Base-by-base conservation (phyloP, 2,329 filamentous ascomycete species). In the Macrophomina phaseolina region DNA sequence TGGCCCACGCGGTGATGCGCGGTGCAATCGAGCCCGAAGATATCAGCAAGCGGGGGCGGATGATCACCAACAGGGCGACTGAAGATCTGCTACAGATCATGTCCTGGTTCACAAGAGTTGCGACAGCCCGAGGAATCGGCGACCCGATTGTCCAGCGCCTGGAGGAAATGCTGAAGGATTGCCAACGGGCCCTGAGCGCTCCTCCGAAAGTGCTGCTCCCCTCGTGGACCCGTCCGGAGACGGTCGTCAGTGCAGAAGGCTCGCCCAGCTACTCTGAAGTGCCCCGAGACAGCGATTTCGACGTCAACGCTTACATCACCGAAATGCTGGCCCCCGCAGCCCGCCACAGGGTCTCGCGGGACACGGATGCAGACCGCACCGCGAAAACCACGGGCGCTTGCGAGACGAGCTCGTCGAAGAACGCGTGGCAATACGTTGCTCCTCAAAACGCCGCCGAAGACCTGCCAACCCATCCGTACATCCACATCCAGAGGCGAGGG, bases 1-100 rank as follows among this genome's bases (percentile, higher is more conserved):
- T 66, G 23, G 48, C 48, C 32, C 64, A 51, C 8, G 53, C 49
- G 28, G 14, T 52, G n/a, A 52, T 34, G 48, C 48, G 48, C 48
- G 48, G 48, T 12, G 11, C 48, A 51, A 51, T 51, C 28, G 30
- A 4, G 12, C 23, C 49, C 12, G 49, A 52, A 9, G 49, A 52
- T n/a, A 32, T 52, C 49, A n/a, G 28, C 49, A 52, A 52, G 49
- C 28, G 16, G 7, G 48, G 48, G 48, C 48, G 12, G 23, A 51
- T 30, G 23, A 28, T 51, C 48, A 11, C 48, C 18, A 51, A 51
- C 9, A 51, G 48, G 11, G 48, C 48, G 7, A 51, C 48, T 30
- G 18, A 12, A n/a, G 48, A 51, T 51, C 48, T 51, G 9, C 23
- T 51, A 12, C 48, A 51, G 23, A n/a, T 51, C 18, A 51, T 51